Evolutionary conservation across 805 yeast species (phyloP).

Genomic region (Nakazawaea pomicola): DNA sequence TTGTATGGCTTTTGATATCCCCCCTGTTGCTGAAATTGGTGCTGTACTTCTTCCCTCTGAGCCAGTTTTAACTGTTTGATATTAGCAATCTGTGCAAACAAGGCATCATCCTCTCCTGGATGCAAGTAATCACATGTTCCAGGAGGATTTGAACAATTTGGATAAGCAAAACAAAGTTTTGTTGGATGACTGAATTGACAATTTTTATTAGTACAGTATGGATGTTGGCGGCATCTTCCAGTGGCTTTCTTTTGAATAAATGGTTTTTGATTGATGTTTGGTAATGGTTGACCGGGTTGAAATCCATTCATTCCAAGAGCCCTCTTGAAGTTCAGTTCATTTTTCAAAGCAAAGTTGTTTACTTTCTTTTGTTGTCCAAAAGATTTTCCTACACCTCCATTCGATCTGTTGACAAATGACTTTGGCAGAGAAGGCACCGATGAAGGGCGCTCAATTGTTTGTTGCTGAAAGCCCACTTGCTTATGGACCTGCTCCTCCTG

Average conservation of each 20-base stretch:
- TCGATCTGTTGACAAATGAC: slow-evolving; percentile 15
- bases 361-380: slow-evolving; percentile 15
- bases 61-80: slow-evolving; percentile 38
- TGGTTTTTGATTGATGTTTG: slow-evolving; percentile 20
- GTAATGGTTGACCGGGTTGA: slow-evolving; percentile 5
- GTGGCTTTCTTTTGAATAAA: slow-evolving; percentile 44
- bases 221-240: slow-evolving; percentile 68
- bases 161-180: slow-evolving; percentile 65
- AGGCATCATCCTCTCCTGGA: slow-evolving; percentile 76
- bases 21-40: slow-evolving; percentile 28
- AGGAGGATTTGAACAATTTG: slow-evolving; percentile 71
- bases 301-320: slow-evolving; percentile 28
- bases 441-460: slow-evolving; percentile 3
- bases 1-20: slow-evolving; percentile 30
- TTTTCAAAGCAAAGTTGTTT: slow-evolving; percentile 30
- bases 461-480: slow-evolving; percentile 6
- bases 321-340: slow-evolving; percentile 36
- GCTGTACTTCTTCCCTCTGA: slow-evolving; percentile 16
- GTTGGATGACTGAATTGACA: slow-evolving; percentile 82
- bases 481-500: slow-evolving; percentile 18
- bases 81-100: slow-evolving; percentile 63
- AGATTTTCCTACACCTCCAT: slow-evolving; percentile 24
- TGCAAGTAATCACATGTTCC: slow-evolving; percentile 83
- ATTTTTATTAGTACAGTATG: slow-evolving; percentile 59
- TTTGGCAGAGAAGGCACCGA: slow-evolving; percentile 20